Evolutionary conservation across 2,329 filamentous ascomycete species (phyloP), one percentile per base, ranked within the genome.

Genomic region (Orbilia javanica): DNA sequence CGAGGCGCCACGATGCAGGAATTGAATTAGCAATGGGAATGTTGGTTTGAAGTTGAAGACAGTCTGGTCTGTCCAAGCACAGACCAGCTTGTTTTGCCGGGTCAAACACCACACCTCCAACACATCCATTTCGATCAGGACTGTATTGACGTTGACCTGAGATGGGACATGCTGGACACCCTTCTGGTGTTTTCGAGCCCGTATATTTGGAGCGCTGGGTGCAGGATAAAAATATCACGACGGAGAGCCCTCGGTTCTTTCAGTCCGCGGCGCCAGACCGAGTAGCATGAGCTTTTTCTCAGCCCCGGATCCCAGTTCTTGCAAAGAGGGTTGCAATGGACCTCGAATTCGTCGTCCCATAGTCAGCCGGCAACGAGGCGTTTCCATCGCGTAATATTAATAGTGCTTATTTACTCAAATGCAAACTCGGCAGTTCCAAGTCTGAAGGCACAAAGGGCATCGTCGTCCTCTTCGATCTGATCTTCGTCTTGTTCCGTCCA

Each of bases 1-100:
- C 55, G 31, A 42, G 55, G 18, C 62, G 27, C 44, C 8, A 66
- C 62, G 62, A 66, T 50, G 48, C 44, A 42, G 55, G 42, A 60
- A 18, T 27, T 34, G 34, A 60, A 27, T 42, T 60, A 13, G 55
- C 34, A 60, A 44, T 39, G 36, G 50, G 31, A 39, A 27, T 67
- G 29, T 63, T 44, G 29, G 20, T 44, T 69, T 68, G 53, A 64
- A 65, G 73, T 77, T 77, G 66, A 77, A 77, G 73, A 69, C 73
- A 77, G 60, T 57, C 66, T 77, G 73, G 55, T 60, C 55, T 60
- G 29, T 57, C 52, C 52, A 22, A 57, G 29, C 52, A 53, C 50
- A n/a, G 52, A 7, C 52, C 8, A 20, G n/a, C 42, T 6, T 2
- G 1, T 4, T 3, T 36, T 27, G n/a, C 34, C 31, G 34, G 11